phyloP scores from a whole-genome alignment of 1,284 basidiomycete genomes.

The Sporisorium sorghi region DNA sequence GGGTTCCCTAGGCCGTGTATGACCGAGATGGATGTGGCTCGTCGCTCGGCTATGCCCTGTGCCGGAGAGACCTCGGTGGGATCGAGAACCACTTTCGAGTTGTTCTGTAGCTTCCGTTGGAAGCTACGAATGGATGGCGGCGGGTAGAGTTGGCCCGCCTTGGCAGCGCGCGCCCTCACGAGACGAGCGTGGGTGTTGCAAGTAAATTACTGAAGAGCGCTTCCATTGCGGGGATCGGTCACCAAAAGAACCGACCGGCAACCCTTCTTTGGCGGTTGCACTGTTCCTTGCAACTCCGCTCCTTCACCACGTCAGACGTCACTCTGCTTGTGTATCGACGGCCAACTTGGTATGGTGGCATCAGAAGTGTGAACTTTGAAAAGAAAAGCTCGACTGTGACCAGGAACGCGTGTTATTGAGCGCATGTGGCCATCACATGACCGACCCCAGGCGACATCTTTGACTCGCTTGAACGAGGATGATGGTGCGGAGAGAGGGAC shows the following conservation, averaged over 20 bases:
- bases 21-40: no score
- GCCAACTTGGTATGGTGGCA: not conserved
- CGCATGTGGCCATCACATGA: slow-evolving; percentile 12
- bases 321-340: not conserved
- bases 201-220: not conserved
- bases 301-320: not conserved
- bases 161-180: not conserved
- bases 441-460: not conserved
- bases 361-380: no score
- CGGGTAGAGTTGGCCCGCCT: not conserved
- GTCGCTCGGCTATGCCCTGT: not conserved
- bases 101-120: not conserved
- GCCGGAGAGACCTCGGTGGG: slow-evolving; percentile 3
- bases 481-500: not conserved
- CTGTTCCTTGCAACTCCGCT: not conserved
- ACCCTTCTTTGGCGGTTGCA: not conserved
- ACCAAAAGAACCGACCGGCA: not conserved
- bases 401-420: slow-evolving; percentile 10
- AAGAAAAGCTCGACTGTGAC: not conserved
- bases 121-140: not conserved
- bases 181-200: not conserved
- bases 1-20: not conserved
- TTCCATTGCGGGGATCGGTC: slow-evolving; percentile 2
- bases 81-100: not conserved
- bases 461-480: not conserved